Conservation (phyloP, 2,329 filamentous ascomycete species). For the Epichloe sp. region DNA sequence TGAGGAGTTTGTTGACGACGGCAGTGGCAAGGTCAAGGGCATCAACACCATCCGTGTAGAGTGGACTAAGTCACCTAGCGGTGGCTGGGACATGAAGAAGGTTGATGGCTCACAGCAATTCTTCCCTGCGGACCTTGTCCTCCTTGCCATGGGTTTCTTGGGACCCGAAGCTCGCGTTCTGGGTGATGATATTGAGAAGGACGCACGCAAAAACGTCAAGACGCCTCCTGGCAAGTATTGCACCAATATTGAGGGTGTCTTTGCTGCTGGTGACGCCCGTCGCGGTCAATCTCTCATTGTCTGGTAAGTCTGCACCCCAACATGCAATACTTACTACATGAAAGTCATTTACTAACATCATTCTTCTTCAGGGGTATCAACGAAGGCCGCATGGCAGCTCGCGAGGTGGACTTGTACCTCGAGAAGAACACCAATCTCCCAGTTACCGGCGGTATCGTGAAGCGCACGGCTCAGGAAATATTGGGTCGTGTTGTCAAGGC, state of each 20-base stretch:
- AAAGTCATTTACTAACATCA: background rate
- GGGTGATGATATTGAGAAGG: conserved; percentile 79
- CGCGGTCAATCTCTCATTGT: conserved; percentile 93
- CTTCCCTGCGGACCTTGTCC: conserved; percentile 89
- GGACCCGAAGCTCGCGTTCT: conserved; percentile 83
- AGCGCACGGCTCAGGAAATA: conserved; percentile 63
- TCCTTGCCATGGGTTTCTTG: conserved; percentile 94
- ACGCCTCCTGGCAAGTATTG: conserved; percentile 76
- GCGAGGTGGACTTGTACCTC: conserved; percentile 82
- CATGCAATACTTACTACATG: background rate
- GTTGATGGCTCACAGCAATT: conserved; percentile 86
- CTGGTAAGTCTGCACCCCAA: conserved; percentile 47
- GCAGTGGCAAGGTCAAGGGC: conserved; percentile 75
- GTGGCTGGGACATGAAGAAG: conserved; percentile 98
- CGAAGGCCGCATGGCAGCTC: conserved; percentile 83
- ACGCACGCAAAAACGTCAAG: conserved; percentile 92
- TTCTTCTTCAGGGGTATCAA: conserved; percentile 65
- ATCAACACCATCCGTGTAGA: conserved; percentile 94
- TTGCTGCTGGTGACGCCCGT: conserved; percentile 89
- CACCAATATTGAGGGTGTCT: conserved; percentile 79
- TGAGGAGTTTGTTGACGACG: conserved; percentile 88
- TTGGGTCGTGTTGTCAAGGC: conserved; percentile 23
- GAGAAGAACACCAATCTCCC: conserved; percentile 69
- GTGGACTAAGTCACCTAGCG: conserved; percentile 80
- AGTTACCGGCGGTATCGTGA: conserved; percentile 85